Evolutionary conservation across 83 land plant genomes (phyloP), one percentile per base, ranked within the genome.

Genomic region (Picea abies): DNA sequence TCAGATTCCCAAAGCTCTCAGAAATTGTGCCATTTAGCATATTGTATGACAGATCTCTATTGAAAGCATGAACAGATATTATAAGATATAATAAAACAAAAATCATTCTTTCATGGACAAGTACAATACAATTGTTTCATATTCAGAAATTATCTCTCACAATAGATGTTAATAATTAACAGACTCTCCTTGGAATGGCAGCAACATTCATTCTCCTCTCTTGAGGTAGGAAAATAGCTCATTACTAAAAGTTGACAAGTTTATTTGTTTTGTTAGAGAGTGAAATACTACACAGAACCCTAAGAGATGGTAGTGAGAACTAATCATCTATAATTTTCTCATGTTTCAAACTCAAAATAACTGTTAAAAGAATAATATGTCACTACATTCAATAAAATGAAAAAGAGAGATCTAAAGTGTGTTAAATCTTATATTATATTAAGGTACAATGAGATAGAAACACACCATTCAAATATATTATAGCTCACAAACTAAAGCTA

Each of bases 31-130:
- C 93, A 85, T 90, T 94, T 26, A 94, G 77, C 80, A 76, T 67
- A 81, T 94, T 94, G 88, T 83, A 89, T 61, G 95, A 92, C 26
- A 94, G 89, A 71, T 94, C 96, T 84, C 95, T 94, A 91, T 37
- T 39, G 20, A 20, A 41, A 81, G 4, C 12, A 26, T 52, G 10
- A 60, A 15, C 25, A 60, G 8, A 63, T 32, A 52, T 79, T 23
- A 17, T 60, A 26, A 20, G 22, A 73, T 17, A 44, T 19, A 22
- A 44, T 44, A 32, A 20, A 73, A 8, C 20, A 44, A 1, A 39
- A 73, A 47, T 4, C 26, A 39, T 39, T 71, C 12, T 71, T 71
- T 37, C 41, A 7, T 20, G 15, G 23, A 39, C 52, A 70, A 39
- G 44, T 37, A 47, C 52, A 41, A 32, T 17, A 17, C 11, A 41